Evolutionary conservation across 495 filamentous ascomycete genomes (phyloP).

Genomic region (Aspergillus wentii): DNA sequence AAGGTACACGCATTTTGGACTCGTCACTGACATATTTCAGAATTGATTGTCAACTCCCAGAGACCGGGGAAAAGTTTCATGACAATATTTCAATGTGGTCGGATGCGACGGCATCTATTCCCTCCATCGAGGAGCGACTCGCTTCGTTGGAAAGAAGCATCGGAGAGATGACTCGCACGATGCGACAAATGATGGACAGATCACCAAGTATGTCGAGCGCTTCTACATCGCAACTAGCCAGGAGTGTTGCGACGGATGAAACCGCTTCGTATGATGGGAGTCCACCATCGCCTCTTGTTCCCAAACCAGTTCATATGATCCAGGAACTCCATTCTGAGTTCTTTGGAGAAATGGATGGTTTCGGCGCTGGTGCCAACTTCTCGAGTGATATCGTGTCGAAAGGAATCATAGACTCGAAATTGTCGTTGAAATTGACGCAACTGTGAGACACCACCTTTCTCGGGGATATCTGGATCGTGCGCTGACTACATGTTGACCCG

Average conservation of each 20-base stretch:
- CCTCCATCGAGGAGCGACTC: conserved; percentile 36
- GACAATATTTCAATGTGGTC: conserved; percentile 30
- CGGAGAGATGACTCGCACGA: conserved; percentile 35
- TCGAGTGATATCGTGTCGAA: conserved; percentile 26
- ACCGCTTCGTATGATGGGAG: conserved; percentile 13
- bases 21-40: conserved; percentile 20
- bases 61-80: conserved; percentile 32
- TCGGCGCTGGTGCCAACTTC: conserved; percentile 18
- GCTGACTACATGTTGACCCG: conserved; percentile 7
- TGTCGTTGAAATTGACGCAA: conserved; percentile 33
- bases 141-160: conserved; percentile 32
- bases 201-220: conserved; percentile 16
- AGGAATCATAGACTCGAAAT: conserved; percentile 29
- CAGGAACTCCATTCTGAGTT: conserved; percentile 32
- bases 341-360: conserved; percentile 24
- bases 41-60: conserved; percentile 37
- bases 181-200: conserved; percentile 32
- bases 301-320: conserved; percentile 33
- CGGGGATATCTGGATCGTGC: neutral
- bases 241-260: conserved; percentile 24
- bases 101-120: conserved; percentile 27
- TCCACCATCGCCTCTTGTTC: conserved; percentile 14
- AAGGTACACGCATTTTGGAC: no score
- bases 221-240: conserved; percentile 9
- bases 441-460: conserved; percentile 18